These are phyloP conservation scores for Phanerodontia chrysosporium DNA, from an alignment of 768 basidiomycete species.

Conservation along the genomic window DNA sequence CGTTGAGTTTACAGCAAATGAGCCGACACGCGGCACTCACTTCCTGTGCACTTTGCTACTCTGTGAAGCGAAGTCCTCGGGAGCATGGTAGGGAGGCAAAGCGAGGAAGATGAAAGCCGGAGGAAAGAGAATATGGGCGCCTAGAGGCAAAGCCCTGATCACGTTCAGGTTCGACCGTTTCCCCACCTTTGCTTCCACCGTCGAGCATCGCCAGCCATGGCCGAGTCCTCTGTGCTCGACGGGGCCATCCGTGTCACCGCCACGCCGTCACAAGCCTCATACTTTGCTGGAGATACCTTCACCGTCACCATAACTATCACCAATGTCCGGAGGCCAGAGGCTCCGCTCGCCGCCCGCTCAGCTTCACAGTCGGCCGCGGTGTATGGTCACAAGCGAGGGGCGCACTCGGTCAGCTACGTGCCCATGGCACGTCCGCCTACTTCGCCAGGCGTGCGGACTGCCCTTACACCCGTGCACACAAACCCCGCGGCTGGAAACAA, in stretches of 20 bases:
- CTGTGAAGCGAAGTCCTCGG: not conserved
- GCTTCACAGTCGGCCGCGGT: conserved; percentile 22
- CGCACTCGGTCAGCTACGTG: conserved; percentile 80
- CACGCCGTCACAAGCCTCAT: conserved; percentile 80
- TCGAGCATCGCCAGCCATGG: conserved; percentile 4
- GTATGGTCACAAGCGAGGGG: conserved; percentile 58
- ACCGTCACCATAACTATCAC: conserved; percentile 83
- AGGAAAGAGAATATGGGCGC: not conserved
- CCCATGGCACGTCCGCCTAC: conserved; percentile 80
- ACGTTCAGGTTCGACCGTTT: not conserved
- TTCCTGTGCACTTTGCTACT: not conserved
- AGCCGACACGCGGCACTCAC: no score
- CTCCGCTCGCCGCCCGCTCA: conserved; percentile 32
- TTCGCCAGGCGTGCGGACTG: conserved; percentile 56
- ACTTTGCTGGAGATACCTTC: conserved; percentile 90
- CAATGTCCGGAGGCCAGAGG: conserved; percentile 61
- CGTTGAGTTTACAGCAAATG: no score
- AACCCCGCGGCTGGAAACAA: conserved; percentile 19
- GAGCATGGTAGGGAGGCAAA: not conserved
- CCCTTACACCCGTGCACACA: conserved; percentile 30
- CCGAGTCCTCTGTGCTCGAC: conserved; percentile 10
- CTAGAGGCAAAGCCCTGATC: not conserved
- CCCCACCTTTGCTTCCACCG: not conserved
- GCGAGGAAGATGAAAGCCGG: not conserved
- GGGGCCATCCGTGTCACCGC: conserved; percentile 59